These are phyloP conservation scores for Begonia loranthoides DNA, from an alignment of 306 rosid species.

Conservation along the genomic window DNA sequence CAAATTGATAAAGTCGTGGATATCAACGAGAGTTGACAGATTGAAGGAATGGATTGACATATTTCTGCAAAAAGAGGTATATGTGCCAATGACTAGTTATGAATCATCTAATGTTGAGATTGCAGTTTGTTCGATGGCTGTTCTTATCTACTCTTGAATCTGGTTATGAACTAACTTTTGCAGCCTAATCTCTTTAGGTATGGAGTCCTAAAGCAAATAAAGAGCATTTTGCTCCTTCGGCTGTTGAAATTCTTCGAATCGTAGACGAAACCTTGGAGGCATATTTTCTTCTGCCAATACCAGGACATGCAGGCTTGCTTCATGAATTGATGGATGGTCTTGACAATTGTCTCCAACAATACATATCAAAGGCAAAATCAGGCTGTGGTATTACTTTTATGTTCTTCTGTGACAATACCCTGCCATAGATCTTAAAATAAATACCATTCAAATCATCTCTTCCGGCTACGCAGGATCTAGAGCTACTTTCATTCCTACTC, in stretches of 20 bases:
- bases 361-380: conserved; percentile 55
- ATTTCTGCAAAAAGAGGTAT: conserved; percentile 76
- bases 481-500: conserved; percentile 42
- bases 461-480: conserved; percentile 41
- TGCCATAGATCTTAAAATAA: too few relatives aligned
- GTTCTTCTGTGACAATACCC: too few relatives aligned
- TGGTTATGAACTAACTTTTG: conserved; percentile 3
- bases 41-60: conserved; percentile 74
- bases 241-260: conserved; percentile 60
- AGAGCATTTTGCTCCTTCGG: conserved; percentile 74
- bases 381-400: conserved; percentile 58
- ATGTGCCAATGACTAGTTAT: conserved; percentile 9
- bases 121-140: too few relatives aligned
- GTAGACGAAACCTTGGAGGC: conserved; percentile 82
- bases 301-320: conserved; percentile 48
- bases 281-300: conserved; percentile 70
- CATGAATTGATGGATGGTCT: conserved; percentile 65
- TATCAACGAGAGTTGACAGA: conserved; percentile 69
- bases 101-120: too few relatives aligned
- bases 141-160: too few relatives aligned
- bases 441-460: too few relatives aligned
- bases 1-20: conserved; percentile 68
- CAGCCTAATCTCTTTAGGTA: conserved; percentile 21
- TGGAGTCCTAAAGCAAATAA: conserved; percentile 78
- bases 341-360: conserved; percentile 73